Evolutionary conservation across 2,329 filamentous ascomycete genomes (phyloP).

Genomic region (Lachnellula willkommii): DNA sequence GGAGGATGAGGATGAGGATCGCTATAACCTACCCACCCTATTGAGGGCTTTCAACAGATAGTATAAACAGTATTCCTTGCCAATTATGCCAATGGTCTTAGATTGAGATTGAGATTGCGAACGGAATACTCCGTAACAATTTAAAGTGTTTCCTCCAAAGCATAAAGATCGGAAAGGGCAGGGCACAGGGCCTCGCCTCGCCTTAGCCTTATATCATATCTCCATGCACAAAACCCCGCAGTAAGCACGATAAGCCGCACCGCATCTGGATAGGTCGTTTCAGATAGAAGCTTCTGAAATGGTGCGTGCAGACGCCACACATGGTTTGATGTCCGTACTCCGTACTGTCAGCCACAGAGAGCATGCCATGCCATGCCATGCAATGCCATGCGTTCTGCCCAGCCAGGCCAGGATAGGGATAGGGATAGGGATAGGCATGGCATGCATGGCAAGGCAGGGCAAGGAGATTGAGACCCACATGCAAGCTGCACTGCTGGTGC

Average conservation of each 20-base stretch:
- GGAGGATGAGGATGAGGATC: no score
- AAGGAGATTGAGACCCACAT: neutral
- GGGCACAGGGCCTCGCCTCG: neutral
- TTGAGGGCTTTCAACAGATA: no score
- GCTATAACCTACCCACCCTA: no score
- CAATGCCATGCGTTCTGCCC: neutral
- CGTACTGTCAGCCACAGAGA: neutral
- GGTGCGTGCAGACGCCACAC: neutral
- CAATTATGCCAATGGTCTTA: no score
- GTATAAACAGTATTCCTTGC: no score
- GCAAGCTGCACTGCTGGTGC: neutral
- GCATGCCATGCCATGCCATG: neutral
- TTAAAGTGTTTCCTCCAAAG: no score
- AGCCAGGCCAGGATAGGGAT: no score
- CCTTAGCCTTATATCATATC: neutral
- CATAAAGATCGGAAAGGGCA: neutral
- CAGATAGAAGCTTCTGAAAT: neutral
- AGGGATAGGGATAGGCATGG: no score
- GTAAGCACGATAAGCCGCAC: slow-evolving; percentile 1
- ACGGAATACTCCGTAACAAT: no score
- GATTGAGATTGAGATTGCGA: no score
- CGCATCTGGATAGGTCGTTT: neutral
- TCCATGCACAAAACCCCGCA: neutral
- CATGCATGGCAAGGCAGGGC: neutral
- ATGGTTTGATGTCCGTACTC: no score